These are phyloP conservation scores for Pichia norvegensis DNA, from an alignment of 1,139 yeast genomes.

Conservation along the genomic window DNA sequence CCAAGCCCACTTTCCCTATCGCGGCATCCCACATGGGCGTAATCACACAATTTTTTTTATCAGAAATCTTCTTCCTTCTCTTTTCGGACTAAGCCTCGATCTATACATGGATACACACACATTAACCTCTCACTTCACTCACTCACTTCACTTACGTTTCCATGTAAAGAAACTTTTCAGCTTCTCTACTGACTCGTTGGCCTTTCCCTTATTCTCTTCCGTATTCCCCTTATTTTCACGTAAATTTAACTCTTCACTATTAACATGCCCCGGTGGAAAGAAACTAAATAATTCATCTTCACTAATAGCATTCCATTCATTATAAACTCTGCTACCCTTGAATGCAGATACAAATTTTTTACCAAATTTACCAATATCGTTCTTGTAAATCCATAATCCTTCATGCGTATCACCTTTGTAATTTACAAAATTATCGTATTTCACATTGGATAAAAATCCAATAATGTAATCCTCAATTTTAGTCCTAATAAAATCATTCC, in stretches of 20 bases:
- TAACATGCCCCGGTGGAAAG: slow-evolving; percentile 64
- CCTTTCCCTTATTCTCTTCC: neutral
- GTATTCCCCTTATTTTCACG: neutral
- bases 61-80: no score
- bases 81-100: no score
- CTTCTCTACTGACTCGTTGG: neutral
- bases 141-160: neutral
- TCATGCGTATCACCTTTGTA: slow-evolving; percentile 27
- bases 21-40: no score
- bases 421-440: slow-evolving; percentile 55
- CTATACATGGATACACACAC: no score
- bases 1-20: no score
- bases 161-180: neutral
- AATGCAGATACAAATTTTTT: slow-evolving; percentile 53
- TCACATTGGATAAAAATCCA: slow-evolving; percentile 64
- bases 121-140: neutral
- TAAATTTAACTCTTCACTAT: neutral
- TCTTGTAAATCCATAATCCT: slow-evolving; percentile 23
- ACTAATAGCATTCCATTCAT: slow-evolving; percentile 62
- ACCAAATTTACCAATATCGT: slow-evolving; percentile 47
- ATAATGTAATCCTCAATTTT: slow-evolving; percentile 85
- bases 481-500: slow-evolving; percentile 82
- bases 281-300: slow-evolving; percentile 88
- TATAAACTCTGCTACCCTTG: slow-evolving; percentile 58
- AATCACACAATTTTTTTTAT: no score